Percentiles rank a stretch among this genome's conserved stretches.
phyloP scores from a whole-genome alignment of 176 grass and related monocot species.

The Guadua angustifolia region DNA sequence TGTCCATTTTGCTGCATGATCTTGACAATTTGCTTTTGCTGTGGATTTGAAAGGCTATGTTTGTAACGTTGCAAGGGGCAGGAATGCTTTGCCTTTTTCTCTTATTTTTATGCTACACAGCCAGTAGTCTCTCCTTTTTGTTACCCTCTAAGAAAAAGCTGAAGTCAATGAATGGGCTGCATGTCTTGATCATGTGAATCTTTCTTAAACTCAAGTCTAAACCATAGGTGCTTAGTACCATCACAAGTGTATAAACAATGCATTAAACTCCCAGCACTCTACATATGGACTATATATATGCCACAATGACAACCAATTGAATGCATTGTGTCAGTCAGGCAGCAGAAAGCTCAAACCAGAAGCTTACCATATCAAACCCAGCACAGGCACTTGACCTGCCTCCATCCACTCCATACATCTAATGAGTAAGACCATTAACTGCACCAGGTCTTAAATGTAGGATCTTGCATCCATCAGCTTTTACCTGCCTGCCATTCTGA shows the following conservation, averaged over 20 bases:
- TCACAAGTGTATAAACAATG: slow-evolving; percentile 2
- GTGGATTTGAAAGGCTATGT: slow-evolving; percentile 44
- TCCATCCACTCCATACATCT: slow-evolving; percentile 25
- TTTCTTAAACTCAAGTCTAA: slow-evolving; percentile 13
- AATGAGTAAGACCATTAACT: slow-evolving; percentile 50
- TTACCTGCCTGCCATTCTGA: slow-evolving; percentile 53
- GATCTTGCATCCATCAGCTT: slow-evolving; percentile 44
- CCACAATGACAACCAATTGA: slow-evolving; percentile 46
- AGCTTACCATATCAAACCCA: slow-evolving; percentile 47
- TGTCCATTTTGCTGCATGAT: slow-evolving; percentile 44
- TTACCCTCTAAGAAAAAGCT: slow-evolving; percentile 42
- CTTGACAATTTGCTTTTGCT: slow-evolving; percentile 40
- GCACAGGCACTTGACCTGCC: slow-evolving; percentile 30
- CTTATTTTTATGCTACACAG: slow-evolving; percentile 38
- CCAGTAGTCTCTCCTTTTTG: slow-evolving; percentile 39
- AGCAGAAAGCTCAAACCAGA: slow-evolving; percentile 10
- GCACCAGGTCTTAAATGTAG: slow-evolving; percentile 52
- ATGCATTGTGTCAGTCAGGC: slow-evolving; percentile 12
- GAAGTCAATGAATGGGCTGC: slow-evolving; percentile 34
- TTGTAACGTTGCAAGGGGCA: slow-evolving; percentile 34
- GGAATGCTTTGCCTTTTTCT: slow-evolving; percentile 18
- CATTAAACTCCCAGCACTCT: not conserved
- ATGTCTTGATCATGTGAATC: slow-evolving; percentile 35
- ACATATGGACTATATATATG: not conserved
- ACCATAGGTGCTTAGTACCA: slow-evolving; percentile 4